Evolutionary conservation across 306 rosid species (phyloP).

Genomic region (Pyrus bretschneideri): DNA sequence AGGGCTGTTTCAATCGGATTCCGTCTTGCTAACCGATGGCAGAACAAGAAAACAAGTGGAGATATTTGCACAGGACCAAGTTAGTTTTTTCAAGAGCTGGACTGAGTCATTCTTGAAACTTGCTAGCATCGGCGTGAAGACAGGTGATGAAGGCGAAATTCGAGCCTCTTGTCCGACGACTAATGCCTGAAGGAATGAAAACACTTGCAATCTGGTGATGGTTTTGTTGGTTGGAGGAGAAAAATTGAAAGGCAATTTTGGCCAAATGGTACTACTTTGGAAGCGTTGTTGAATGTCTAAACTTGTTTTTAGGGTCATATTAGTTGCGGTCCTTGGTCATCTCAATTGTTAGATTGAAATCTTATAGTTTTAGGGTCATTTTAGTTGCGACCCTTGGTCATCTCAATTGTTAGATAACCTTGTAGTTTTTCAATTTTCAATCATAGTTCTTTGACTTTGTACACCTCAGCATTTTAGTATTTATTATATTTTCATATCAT

Average conservation of each 20-base stretch:
- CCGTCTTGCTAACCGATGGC: conserved; percentile 37
- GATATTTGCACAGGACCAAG: conserved; percentile 55
- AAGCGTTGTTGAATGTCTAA: neutral
- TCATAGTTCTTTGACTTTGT: no score
- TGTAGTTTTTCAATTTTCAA: no score
- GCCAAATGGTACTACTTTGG: neutral
- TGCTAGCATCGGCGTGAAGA: conserved; percentile 50
- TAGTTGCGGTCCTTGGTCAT: no score
- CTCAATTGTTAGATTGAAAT: no score
- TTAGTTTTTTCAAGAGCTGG: conserved; percentile 58
- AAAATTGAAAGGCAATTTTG: neutral
- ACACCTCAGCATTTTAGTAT: no score
- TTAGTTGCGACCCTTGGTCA: no score
- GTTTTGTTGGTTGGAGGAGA: neutral
- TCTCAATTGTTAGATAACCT: no score
- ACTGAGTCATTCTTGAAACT: conserved; percentile 61
- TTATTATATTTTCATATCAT: no score
- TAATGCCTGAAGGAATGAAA: conserved; percentile 18
- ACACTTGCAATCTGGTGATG: neutral
- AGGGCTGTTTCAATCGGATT: conserved; percentile 77
- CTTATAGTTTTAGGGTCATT: neutral
- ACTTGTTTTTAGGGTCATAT: neutral
- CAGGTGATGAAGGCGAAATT: conserved; percentile 61
- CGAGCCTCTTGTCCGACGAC: conserved; percentile 46
- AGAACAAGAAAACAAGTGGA: conserved; percentile 44